Evolutionary conservation across 2,329 filamentous ascomycete genomes (phyloP), one percentile per base, ranked within the genome.

Genomic region (Corinectria fuckeliana): DNA sequence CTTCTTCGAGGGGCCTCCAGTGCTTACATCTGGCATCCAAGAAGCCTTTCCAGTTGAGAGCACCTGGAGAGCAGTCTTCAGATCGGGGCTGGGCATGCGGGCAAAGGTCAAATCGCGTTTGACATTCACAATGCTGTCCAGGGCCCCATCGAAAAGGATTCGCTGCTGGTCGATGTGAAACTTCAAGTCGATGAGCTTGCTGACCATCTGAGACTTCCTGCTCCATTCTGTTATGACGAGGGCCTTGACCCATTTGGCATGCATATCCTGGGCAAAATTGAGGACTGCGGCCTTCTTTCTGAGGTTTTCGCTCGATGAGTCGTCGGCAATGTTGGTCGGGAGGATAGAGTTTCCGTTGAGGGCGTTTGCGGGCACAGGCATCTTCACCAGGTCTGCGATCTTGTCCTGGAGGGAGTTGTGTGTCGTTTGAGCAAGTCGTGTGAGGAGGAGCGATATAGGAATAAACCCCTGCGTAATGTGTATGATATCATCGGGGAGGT

Each of bases 221-320:
- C 91, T 91, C 95, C 95, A 99, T 76, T 95, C 90, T 2, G 91
- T 88, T 45, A 99, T 88, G 20, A 99, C 92, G 18, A 97, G 82
- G 7, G 93, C 86, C 78, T 99, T 98, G 74, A 96, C 92, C 82
- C 96, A 98, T 78, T 92, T 92, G 26, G 89, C 88, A 71, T 97
- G 89, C 70, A 90, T 87, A 20, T 88, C 85, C 73, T 94, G 89
- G 8, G 91, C 88, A 77, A 95, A 96, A 41, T 91, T 86, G 59
- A 97, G 77, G 52, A 97, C 75, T 32, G 82, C 77, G 25, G 86
- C 78, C 76, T 97, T 97, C 78, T 96, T 97, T 28, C 84, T 81
- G 11, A 91, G 71, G 70, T 92, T 94, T 60, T 89, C 87, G 36
- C 76, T 73, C 1, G 87, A 88, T 18, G 77, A 81, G 69, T 91